Percentiles rank a stretch among this genome's conserved stretches.
phyloP scores from a whole-genome alignment of 2,329 filamentous ascomycete species.

The Neoascochyta sp. region DNA sequence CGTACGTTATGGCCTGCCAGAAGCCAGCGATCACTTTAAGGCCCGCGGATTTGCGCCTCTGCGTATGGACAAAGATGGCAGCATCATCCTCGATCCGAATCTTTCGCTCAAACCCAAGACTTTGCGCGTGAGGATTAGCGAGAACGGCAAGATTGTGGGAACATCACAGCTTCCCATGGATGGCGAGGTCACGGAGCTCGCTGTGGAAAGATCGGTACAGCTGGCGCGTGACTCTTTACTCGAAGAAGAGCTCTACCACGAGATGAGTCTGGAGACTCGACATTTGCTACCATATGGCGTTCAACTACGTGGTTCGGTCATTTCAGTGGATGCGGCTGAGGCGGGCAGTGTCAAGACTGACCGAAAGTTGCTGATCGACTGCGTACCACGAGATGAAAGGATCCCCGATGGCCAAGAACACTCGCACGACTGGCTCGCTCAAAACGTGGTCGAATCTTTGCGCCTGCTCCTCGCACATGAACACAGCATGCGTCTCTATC shows the following conservation, averaged over 20 bases:
- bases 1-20: constrained; percentile 84
- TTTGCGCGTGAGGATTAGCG: constrained; percentile 64
- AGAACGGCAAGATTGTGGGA: constrained; percentile 57
- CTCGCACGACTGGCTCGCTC: constrained; percentile 52
- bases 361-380: constrained; percentile 64
- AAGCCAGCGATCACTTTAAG: constrained; percentile 60
- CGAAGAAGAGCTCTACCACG: constrained; percentile 84
- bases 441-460: constrained; percentile 63
- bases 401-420: constrained; percentile 15
- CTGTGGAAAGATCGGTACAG: constrained; percentile 65
- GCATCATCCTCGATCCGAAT: constrained; percentile 68
- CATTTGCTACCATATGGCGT: constrained; percentile 68
- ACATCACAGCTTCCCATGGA: constrained; percentile 41
- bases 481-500: constrained; percentile 70
- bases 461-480: constrained; percentile 74
- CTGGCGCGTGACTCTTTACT: constrained; percentile 76
- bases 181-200: constrained; percentile 45
- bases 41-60: constrained; percentile 78
- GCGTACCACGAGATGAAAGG: constrained; percentile 59
- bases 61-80: constrained; percentile 68
- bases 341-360: constrained; percentile 32
- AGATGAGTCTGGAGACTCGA: constrained; percentile 78
- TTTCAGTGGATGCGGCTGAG: constrained; percentile 31
- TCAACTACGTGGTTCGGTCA: constrained; percentile 51
- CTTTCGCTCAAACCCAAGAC: constrained; percentile 54